A percentile compares a stretch with the other conserved stretches of the same genome.
phyloP scores from a whole-genome alignment of 2,329 filamentous ascomycete species.

The Aureobasidium lini region DNA sequence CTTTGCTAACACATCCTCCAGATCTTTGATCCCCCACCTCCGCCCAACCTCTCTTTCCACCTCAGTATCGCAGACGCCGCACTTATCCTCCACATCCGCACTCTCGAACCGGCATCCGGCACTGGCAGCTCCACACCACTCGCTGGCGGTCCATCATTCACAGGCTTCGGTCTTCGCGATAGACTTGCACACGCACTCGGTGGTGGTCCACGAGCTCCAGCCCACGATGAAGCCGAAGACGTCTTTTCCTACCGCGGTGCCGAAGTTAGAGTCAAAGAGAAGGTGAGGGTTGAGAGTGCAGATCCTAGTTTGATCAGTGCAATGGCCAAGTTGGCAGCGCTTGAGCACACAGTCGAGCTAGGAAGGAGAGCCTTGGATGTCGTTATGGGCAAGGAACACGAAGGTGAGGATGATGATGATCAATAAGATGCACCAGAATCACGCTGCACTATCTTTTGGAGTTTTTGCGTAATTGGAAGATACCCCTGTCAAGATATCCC shows the following conservation, averaged over 20 bases:
- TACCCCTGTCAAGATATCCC: no score
- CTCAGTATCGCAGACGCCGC: constrained; percentile 47
- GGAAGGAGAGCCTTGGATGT: constrained; percentile 65
- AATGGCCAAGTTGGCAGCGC: constrained; percentile 71
- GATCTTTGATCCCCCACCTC: constrained; percentile 54
- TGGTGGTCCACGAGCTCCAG: constrained; percentile 29
- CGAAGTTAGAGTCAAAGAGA: constrained; percentile 81
- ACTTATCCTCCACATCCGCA: constrained; percentile 56
- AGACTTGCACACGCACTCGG: constrained; percentile 44
- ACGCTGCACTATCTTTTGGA: no score
- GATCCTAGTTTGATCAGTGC: constrained; percentile 80
- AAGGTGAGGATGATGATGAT: constrained; percentile 12
- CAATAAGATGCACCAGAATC: no score
- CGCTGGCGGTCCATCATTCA: constrained; percentile 30
- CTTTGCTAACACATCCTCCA: constrained; percentile 1
- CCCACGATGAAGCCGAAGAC: constrained; percentile 61
- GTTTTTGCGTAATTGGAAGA: no score
- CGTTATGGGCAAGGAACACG: constrained; percentile 62
- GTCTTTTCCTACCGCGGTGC: constrained; percentile 62
- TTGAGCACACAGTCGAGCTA: constrained; percentile 65
- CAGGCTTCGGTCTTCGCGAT: constrained; percentile 52
- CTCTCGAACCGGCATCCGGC: constrained; percentile 48
- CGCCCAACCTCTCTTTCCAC: constrained; percentile 66
- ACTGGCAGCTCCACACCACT: constrained; percentile 28
- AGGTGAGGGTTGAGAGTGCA: constrained; percentile 79